Evolutionary conservation across 73 alveolate species (phyloP), one percentile per base, ranked within the genome.

Genomic region (Diophrys appendiculata): DNA sequence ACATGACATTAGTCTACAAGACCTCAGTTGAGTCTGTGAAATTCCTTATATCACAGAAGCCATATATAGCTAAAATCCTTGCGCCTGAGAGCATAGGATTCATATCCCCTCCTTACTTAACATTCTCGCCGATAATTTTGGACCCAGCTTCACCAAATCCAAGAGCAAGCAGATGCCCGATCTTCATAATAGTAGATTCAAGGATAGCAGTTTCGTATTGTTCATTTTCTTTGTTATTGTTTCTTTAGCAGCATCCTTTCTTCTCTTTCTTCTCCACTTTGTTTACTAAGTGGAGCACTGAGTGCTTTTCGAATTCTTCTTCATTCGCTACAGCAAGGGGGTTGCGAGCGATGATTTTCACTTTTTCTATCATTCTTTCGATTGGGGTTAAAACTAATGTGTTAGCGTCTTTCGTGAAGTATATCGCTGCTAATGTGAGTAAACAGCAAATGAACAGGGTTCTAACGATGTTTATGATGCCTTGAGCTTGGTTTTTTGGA

Each of bases 11-110:
- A 2, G 89, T 73, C 53, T 54, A 79, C 33, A 95, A 90, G 54
- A 90, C 96, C 72, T 95, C 99, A 52, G 95, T 95, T 3, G 96
- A 92, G 71, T 91, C 97, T 1, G 97, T 93, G 82, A 93, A 95
- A 76, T 92, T 91, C 55, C 97, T 92, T 60, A 95, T 93, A 83
- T 88, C 97, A 30, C 98, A 93, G 72, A 95, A 95, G 23, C 99
- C 99, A 69, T 93, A 95, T 30, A 95, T 93, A 14, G 97, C 99
- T 56, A 81, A 85, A 33, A 78, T 67, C 65, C 77, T 79, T 69
- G 74, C 52, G 26, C 99, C 97, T 33, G 95, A n/a, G 83, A 26
- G 43, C 78, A 70, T 70, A 2, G 78, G 78, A 67, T 70, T 67
- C 34, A 70, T 67, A 33, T 70, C 78, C 25, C 78, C 78, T 24